Evolutionary conservation across 441 rosid species (phyloP), one percentile per base, ranked within the genome.

Genomic region (Brassica balearica): DNA sequence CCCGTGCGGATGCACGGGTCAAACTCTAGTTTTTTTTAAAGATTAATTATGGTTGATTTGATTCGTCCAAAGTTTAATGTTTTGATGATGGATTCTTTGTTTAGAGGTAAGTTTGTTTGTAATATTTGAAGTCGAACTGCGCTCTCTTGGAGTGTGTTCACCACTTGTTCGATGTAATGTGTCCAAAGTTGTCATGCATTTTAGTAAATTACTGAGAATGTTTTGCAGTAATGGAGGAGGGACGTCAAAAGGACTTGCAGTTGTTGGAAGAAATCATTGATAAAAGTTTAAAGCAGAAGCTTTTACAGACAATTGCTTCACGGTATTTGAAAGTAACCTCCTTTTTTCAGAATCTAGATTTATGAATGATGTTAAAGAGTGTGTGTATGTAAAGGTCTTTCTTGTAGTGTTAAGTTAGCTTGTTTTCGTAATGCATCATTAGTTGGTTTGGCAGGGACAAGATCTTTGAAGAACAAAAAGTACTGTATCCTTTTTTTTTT

Each of bases 231-330:
- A 81, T 90, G 97, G 92, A 84, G 1, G 80, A 77, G 77, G 71
- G 80, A 41, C 85, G 80, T 3, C 87, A 80, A 61, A 88, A 84
- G 61, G 91, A 95, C 74, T 72, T 90, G 61, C 88, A 83, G 74
- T 88, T 82, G 68, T 88, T 88, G 66, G 99, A 95, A 85, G 95
- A 93, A 73, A 90, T 92, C 51, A 86, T 95, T 8, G 96, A 92
- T 80, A 9, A 86, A 53, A 88, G 90, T 62, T 81, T 95, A 78
- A 95, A 95, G 74, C 97, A 96, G 34, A 91, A 90, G 81, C 92
- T 93, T 79, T 89, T 90, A 71, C 88, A 69, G 10, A 88, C 95
- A 60, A 85, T 88, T 74, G 84, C 83, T 22, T 85, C 90, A 68
- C 65, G 97, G 95, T 91, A 84, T 65, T 68, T 0, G 27, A 53